Evolutionary conservation across 805 yeast genomes (phyloP).

Genomic region (Cyberlindnera xishuangbannaensis): DNA sequence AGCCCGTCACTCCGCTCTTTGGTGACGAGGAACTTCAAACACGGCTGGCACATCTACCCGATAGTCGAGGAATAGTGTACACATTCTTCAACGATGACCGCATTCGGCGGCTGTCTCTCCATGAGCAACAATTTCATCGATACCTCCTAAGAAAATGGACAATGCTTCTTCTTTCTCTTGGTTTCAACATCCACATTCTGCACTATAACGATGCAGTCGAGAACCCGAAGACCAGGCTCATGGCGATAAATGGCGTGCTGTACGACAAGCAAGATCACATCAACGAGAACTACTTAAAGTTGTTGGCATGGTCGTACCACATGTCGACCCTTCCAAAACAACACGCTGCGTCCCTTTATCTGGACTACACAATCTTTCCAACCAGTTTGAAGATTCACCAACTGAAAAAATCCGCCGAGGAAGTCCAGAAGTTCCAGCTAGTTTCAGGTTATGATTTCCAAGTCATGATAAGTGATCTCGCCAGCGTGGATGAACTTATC

Average conservation of each 20-base stretch:
- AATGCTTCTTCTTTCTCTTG: conserved; percentile 14
- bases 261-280: conserved; percentile 10
- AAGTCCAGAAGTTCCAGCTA: conserved; percentile 4
- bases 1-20: conserved; percentile 7
- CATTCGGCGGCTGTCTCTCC: conserved; percentile 9
- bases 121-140: conserved; percentile 19
- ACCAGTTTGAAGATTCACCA: conserved; percentile 1
- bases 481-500: conserved; percentile 6
- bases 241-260: conserved; percentile 7
- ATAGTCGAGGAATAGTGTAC: conserved; percentile 9
- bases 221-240: conserved; percentile 8
- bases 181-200: conserved; percentile 14
- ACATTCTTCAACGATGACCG: conserved; percentile 21
- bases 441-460: conserved; percentile 12
- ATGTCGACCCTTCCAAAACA: not conserved
- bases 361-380: conserved; percentile 16
- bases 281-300: conserved; percentile 17
- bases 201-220: conserved; percentile 17
- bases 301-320: conserved; percentile 16
- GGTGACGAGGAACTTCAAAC: conserved; percentile 8
- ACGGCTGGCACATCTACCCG: conserved; percentile 8
- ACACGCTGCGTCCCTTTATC: conserved; percentile 5
- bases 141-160: conserved; percentile 15
- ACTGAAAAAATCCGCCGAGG: not conserved
- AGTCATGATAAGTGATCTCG: conserved; percentile 9